These are phyloP conservation scores for Myochromella boudieri DNA, from an alignment of 768 basidiomycete species.

Conservation along the genomic window DNA sequence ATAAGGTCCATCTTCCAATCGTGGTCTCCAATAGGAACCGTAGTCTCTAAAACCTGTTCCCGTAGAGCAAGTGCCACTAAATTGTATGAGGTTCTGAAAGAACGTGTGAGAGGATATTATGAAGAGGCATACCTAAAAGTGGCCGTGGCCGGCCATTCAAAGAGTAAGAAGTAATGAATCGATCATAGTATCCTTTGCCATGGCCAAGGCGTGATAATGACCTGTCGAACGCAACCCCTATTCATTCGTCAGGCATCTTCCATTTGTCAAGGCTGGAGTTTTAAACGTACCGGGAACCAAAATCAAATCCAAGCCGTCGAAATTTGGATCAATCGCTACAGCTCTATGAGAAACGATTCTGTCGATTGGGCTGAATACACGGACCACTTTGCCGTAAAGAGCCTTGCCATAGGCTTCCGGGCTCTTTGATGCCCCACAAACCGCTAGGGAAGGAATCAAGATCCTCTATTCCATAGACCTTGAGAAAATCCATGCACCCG, in stretches of 20 bases:
- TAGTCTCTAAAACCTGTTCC: constrained; percentile 57
- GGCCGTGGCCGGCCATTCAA: constrained; percentile 45
- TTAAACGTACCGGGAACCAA: constrained; percentile 58
- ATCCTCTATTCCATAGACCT: constrained; percentile 59
- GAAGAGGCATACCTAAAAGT: constrained; percentile 49
- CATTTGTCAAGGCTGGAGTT: neutral
- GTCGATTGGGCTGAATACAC: neutral
- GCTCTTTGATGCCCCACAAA: constrained; percentile 78
- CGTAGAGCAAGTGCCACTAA: constrained; percentile 65
- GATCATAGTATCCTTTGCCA: constrained; percentile 84
- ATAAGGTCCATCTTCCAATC: constrained; percentile 70
- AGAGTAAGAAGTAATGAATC: constrained; percentile 61
- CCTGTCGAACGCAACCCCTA: constrained; percentile 76
- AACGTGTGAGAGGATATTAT: constrained; percentile 8
- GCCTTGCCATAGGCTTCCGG: constrained; percentile 43
- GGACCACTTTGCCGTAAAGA: constrained; percentile 51
- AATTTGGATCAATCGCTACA: constrained; percentile 35
- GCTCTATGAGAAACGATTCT: neutral
- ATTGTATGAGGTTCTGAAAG: neutral
- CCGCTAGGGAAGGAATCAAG: constrained; percentile 56
- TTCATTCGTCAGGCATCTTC: neutral
- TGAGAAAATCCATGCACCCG: constrained; percentile 65
- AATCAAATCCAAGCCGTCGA: constrained; percentile 57
- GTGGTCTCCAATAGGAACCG: constrained; percentile 52
- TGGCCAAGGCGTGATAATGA: constrained; percentile 72